Base-by-base conservation (phyloP, 495 filamentous ascomycete genomes). In the Annulohypoxylon bovei region DNA sequence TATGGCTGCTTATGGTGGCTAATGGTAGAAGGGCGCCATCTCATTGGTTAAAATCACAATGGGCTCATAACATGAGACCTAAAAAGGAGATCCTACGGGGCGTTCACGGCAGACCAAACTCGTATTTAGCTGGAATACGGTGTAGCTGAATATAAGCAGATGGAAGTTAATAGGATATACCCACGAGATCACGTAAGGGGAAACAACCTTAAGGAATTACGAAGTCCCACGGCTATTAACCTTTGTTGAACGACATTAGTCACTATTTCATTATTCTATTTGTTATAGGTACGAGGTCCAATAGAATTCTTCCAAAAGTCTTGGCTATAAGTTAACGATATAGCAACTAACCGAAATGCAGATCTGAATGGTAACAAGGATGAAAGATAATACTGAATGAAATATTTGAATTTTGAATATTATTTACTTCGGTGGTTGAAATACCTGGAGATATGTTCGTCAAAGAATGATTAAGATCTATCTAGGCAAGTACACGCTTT, bases 21-120 rank as follows among this genome's bases (percentile, higher is more conserved):
- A 16, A n/a, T n/a, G 11, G 9, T 11, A 23, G 25, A 37, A 22
- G 25, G 9, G 4, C 18, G 35, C 18, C 50, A 58, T 35, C 53
- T 22, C 8, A 69, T 69, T 69, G 67, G 67, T 30, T 54, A 23
- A 54, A 69, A 59, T 54, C 16, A 49, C 61, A 46, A 61, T 20
- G 23, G 5, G 20, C 25, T 40, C 22, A 23, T 4, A 54, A 47
- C 46, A 8, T 28, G 50, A 49, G 50, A 20, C 39, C 42, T 18
- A 25, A 46, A 50, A n/a, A 14, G 40, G n/a, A 59, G 28, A 59
- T 69, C 53, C 53, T 37, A 25, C 35, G 6, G 30, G 25, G 23
- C 39, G 14, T 52, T 8, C 23, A 49, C 44, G 22, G 44, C 23
- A 49, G 37, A 23, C 18, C 3, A 67, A 25, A 14, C 4, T 68